Conservation (phyloP, 192 early-diverging fungal genomes). For the Backusella sp. region DNA sequence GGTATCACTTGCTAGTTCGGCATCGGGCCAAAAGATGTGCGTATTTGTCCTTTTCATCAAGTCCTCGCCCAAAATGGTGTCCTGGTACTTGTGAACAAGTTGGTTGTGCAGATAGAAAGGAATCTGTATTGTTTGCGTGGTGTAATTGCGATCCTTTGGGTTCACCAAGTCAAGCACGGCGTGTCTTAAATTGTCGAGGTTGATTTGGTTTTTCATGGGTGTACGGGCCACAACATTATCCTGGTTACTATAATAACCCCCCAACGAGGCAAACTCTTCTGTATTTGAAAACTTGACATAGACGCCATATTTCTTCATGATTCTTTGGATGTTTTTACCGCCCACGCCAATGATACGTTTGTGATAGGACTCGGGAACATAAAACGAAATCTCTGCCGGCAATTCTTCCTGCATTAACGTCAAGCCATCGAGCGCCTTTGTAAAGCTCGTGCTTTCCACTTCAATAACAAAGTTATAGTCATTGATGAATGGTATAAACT, state of each 20-base stretch:
- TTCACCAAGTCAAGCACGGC: constrained; percentile 58
- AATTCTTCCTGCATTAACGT: constrained; percentile 74
- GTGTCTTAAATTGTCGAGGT: constrained; percentile 63
- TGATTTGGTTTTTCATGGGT: constrained; percentile 75
- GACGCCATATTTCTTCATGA: constrained; percentile 88
- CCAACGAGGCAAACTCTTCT: constrained; percentile 73
- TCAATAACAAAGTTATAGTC: constrained; percentile 85
- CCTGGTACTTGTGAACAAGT: constrained; percentile 41
- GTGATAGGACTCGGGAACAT: constrained; percentile 79
- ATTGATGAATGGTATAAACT: constrained; percentile 60
- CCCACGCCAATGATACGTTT: constrained; percentile 88
- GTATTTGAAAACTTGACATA: constrained; percentile 87
- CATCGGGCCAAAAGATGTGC: constrained; percentile 61
- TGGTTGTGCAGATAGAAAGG: constrained; percentile 59
- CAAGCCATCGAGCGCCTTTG: constrained; percentile 65
- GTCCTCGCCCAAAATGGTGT: constrained; percentile 29
- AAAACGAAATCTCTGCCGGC: constrained; percentile 85
- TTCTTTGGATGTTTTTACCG: constrained; percentile 86
- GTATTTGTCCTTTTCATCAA: constrained; percentile 58
- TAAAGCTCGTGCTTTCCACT: constrained; percentile 52
- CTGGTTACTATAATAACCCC: constrained; percentile 79
- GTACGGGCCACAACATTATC: constrained; percentile 86
- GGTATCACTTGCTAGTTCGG: constrained; percentile 59
- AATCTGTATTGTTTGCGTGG: constrained; percentile 46
- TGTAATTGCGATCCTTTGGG: constrained; percentile 52